phyloP scores from a whole-genome alignment of 2,329 filamentous ascomycete genomes.

The Cytospora piceicola region DNA sequence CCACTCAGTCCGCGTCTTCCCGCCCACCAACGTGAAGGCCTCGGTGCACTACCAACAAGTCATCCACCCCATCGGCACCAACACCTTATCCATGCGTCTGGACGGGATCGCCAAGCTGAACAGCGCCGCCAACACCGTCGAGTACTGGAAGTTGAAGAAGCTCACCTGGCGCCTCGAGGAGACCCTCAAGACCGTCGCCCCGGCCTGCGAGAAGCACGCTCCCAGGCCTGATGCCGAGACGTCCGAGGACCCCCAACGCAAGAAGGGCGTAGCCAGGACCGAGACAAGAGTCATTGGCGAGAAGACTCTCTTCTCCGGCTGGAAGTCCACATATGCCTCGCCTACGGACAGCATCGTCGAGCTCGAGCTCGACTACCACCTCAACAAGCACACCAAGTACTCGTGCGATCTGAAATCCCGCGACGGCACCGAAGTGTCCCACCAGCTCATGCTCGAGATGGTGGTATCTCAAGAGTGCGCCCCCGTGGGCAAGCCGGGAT shows the following conservation, averaged over 20 bases:
- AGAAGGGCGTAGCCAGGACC: conserved; percentile 73
- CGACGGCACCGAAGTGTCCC: conserved; percentile 77
- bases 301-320: conserved; percentile 82
- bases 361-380: conserved; percentile 80
- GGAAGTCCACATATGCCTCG: conserved; percentile 73
- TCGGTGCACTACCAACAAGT: conserved; percentile 81
- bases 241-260: conserved; percentile 40
- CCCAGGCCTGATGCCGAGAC: conserved; percentile 54
- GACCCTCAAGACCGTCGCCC: conserved; percentile 75
- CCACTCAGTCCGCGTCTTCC: conserved; percentile 91
- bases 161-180: conserved; percentile 94
- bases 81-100: conserved; percentile 78
- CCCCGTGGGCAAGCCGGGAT: conserved; percentile 67
- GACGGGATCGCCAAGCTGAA: conserved; percentile 81
- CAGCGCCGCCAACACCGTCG: conserved; percentile 70
- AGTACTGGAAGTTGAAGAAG: conserved; percentile 86
- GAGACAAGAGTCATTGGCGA: conserved; percentile 78
- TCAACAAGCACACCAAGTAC: conserved; percentile 61
- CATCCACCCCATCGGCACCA: conserved; percentile 83
- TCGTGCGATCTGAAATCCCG: conserved; percentile 77
- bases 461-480: conserved; percentile 91
- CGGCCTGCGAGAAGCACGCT: conserved; percentile 77
- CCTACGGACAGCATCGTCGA: conserved; percentile 64
- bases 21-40: conserved; percentile 90
- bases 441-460: conserved; percentile 88